These are phyloP conservation scores for Coix lacrymajobi DNA, from an alignment of 176 grass and related monocot genomes.

Conservation along the genomic window DNA sequence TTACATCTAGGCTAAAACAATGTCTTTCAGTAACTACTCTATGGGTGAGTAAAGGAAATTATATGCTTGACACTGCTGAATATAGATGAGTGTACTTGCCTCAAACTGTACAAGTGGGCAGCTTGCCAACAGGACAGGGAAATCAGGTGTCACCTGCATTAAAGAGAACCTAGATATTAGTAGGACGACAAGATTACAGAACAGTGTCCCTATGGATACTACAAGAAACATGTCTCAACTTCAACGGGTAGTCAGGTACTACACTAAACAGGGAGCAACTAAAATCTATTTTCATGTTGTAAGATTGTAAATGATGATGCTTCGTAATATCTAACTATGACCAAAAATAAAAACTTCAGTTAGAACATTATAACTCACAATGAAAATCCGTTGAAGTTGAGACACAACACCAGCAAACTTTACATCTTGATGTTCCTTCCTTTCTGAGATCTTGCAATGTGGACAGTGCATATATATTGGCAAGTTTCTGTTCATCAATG, in stretches of 20 bases:
- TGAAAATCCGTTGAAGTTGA: conserved; percentile 90
- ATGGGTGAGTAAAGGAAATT: conserved; percentile 13
- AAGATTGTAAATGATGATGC: not conserved
- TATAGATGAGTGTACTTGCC: conserved; percentile 35
- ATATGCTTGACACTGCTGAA: not conserved
- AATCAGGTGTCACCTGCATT: conserved; percentile 74
- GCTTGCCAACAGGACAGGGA: conserved; percentile 77
- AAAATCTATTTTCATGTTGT: conserved; percentile 1
- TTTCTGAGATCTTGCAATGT: conserved; percentile 65
- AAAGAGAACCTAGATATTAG: conserved; percentile 10
- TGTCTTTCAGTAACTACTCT: conserved; percentile 3
- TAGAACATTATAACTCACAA: conserved; percentile 52
- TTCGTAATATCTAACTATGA: not conserved
- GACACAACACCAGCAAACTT: conserved; percentile 64
- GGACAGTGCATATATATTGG: conserved; percentile 97
- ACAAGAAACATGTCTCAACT: not conserved
- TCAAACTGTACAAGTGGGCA: conserved; percentile 82
- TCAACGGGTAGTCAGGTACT: not conserved
- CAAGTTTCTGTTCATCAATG: conserved; percentile 80
- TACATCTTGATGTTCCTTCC: conserved; percentile 46
- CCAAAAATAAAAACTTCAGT: conserved; percentile 3
- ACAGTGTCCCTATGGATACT: not conserved
- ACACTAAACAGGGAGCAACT: not conserved
- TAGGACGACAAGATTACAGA: conserved; percentile 3
- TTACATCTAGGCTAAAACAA: not conserved